Conservation (phyloP, 768 basidiomycete species). For the Trametes maxima region DNA sequence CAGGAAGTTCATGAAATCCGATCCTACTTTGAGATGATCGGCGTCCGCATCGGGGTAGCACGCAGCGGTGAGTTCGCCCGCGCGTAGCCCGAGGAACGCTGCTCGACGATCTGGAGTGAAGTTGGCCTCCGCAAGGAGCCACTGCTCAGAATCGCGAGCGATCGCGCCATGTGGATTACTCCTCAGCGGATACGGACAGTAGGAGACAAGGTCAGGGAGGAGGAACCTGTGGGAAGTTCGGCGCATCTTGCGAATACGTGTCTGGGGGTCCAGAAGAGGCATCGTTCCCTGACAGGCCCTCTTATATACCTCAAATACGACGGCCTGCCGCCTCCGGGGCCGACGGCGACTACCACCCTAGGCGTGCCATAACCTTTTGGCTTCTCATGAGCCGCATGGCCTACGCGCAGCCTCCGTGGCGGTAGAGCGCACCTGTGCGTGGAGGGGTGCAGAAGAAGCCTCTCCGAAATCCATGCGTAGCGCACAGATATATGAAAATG, state of each 20-base stretch:
- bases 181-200: conserved; percentile 40
- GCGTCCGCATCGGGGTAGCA: conserved; percentile 59
- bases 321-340: conserved; percentile 8
- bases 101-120: conserved; percentile 29
- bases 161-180: conserved; percentile 37
- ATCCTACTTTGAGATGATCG: conserved; percentile 59
- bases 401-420: conserved; percentile 5
- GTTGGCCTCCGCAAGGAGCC: conserved; percentile 36
- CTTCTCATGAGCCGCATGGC: conserved; percentile 4
- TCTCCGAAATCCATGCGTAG: not conserved
- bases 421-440: not conserved
- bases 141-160: conserved; percentile 40
- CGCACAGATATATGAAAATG: not conserved
- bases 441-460: not conserved
- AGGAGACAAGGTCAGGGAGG: conserved; percentile 44
- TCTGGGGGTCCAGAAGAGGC: not conserved
- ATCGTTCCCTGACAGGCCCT: not conserved
- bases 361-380: conserved; percentile 5
- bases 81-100: conserved; percentile 56
- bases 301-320: conserved; percentile 2
- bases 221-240: conserved; percentile 33
- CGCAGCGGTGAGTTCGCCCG: conserved; percentile 65
- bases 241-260: not conserved
- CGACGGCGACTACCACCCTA: not conserved
- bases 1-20: conserved; percentile 61